A percentile compares a stretch with the other conserved stretches of the same genome.
Evolutionary conservation across 257 asterid genomes (phyloP).

Genomic region (Ilex asprella): DNA sequence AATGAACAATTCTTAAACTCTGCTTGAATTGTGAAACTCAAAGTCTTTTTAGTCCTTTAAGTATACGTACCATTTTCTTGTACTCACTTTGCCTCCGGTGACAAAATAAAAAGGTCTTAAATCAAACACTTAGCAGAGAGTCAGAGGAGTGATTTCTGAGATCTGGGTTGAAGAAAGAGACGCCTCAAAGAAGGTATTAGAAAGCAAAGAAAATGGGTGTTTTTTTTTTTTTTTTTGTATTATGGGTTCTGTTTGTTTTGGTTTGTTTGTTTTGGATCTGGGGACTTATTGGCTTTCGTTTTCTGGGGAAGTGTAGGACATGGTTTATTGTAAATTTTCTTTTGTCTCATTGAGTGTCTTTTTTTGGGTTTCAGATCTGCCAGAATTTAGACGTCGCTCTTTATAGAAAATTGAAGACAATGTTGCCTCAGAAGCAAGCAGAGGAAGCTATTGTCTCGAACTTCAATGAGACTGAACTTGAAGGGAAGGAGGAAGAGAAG

Average conservation of each 20-base stretch:
- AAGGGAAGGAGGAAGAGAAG: constrained; percentile 28
- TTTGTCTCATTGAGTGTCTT: constrained; percentile 27
- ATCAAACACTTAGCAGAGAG: constrained; percentile 2
- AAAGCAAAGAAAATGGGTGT: background rate
- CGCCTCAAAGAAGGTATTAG: background rate
- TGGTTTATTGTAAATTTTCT: constrained; percentile 1
- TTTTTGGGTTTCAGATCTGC: constrained; percentile 24
- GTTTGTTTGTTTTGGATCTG: constrained; percentile 23
- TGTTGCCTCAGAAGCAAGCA: constrained; percentile 78
- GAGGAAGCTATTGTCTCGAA: constrained; percentile 87
- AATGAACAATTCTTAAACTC: background rate
- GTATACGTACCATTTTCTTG: no score
- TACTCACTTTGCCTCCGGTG: no score
- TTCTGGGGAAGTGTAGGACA: constrained; percentile 16
- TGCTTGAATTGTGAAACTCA: background rate
- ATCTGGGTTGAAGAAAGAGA: background rate
- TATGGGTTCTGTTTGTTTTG: background rate
- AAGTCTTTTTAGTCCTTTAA: no score
- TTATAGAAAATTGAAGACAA: constrained; percentile 25
- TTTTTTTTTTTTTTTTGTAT: background rate
- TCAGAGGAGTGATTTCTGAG: background rate
- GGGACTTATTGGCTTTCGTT: constrained; percentile 31
- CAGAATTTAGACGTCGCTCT: constrained; percentile 6
- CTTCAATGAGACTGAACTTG: constrained; percentile 45
- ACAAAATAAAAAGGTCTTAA: background rate